Evolutionary conservation across 345 rosid genomes (phyloP).

Genomic region (Salix exigua): DNA sequence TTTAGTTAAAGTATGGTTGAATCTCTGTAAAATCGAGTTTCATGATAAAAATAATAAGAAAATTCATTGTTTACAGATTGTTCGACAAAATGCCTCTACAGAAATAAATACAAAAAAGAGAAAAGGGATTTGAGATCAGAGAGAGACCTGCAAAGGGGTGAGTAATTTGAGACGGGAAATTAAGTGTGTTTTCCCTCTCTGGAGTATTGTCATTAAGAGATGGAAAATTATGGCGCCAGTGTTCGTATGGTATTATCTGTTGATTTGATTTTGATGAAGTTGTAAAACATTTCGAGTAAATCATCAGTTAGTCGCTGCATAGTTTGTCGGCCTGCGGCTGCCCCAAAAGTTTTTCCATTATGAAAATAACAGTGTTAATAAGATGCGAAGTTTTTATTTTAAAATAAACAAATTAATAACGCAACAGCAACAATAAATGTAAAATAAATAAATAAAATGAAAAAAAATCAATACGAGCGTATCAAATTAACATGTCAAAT

Average conservation of each 20-base stretch:
- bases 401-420: too few relatives aligned
- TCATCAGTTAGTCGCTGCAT: too few relatives aligned
- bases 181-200: conserved; percentile 27
- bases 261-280: too few relatives aligned
- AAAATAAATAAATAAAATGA: too few relatives aligned
- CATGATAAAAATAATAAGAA: neutral
- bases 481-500: too few relatives aligned
- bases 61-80: conserved; percentile 3
- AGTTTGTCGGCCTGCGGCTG: too few relatives aligned
- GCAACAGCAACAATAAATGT: too few relatives aligned
- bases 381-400: too few relatives aligned
- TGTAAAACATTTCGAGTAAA: too few relatives aligned
- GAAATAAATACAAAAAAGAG: neutral
- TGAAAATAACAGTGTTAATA: too few relatives aligned
- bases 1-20: conserved; percentile 31
- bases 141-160: conserved; percentile 40
- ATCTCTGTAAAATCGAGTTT: conserved; percentile 34
- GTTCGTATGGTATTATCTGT: neutral
- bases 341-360: too few relatives aligned
- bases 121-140: neutral
- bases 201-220: conserved; percentile 37
- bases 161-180: conserved; percentile 41
- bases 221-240: conserved; percentile 32
- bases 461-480: too few relatives aligned
- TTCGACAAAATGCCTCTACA: conserved; percentile 40